Evolutionary conservation across 78 protist genomes (phyloP).

Genomic region (Emiliania huxleyi): DNA sequence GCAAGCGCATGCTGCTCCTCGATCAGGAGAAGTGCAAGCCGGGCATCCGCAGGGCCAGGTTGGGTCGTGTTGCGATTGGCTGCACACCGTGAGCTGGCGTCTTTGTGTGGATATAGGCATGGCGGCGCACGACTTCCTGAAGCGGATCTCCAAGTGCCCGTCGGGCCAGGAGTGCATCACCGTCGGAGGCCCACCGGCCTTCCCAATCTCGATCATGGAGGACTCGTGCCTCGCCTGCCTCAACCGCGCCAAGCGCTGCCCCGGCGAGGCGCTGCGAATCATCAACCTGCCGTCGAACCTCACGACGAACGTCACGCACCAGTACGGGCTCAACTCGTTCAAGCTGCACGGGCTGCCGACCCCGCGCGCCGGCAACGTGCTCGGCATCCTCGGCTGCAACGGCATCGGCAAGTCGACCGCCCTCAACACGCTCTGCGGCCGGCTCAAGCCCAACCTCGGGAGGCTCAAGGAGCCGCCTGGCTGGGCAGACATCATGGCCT

Average conservation of each 20-base stretch:
- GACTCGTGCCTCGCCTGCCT: constrained; percentile 98
- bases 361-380: constrained; percentile 98
- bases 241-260: constrained; percentile 97
- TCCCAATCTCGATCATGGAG: too few relatives aligned
- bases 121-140: too few relatives aligned
- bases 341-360: constrained; percentile 97
- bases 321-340: constrained; percentile 87
- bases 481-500: constrained; percentile 94
- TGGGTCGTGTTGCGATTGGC: too few relatives aligned
- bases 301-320: constrained; percentile 88
- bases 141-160: too few relatives aligned
- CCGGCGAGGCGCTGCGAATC: constrained; percentile 97
- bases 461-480: constrained; percentile 85
- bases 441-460: constrained; percentile 98
- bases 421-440: constrained; percentile 93
- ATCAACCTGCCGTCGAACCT: constrained; percentile 96
- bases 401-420: constrained; percentile 99
- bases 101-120: too few relatives aligned
- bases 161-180: too few relatives aligned
- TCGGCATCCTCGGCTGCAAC: constrained; percentile 99
- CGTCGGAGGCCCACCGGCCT: too few relatives aligned
- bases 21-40: too few relatives aligned
- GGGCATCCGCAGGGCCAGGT: too few relatives aligned
- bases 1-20: too few relatives aligned
- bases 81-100: too few relatives aligned